Conservation (phyloP, 2,329 filamentous ascomycete genomes). For the Venturia nashicola region DNA sequence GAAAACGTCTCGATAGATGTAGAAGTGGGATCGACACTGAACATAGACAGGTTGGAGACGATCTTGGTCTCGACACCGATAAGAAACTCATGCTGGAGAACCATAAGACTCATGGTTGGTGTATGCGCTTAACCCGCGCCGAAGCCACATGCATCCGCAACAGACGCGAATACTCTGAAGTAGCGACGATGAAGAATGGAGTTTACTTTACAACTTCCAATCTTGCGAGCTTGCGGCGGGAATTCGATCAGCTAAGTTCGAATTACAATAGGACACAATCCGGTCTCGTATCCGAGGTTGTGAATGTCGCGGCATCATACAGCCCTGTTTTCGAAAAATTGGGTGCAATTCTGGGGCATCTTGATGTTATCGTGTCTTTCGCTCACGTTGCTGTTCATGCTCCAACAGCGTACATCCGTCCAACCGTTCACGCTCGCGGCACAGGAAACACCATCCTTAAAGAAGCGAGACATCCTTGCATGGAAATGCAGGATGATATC, state of each 20-base stretch:
- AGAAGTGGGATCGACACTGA: slow-evolving; percentile 73
- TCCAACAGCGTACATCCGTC: slow-evolving; percentile 80
- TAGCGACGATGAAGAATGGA: slow-evolving; percentile 96
- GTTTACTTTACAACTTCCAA: slow-evolving; percentile 91
- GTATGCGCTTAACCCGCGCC: slow-evolving; percentile 79
- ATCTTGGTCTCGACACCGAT: slow-evolving; percentile 83
- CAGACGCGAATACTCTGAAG: slow-evolving; percentile 81
- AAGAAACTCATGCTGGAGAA: slow-evolving; percentile 98
- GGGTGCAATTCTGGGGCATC: slow-evolving; percentile 76
- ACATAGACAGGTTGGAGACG: slow-evolving; percentile 61
- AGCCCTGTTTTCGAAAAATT: slow-evolving; percentile 84
- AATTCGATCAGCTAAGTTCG: slow-evolving; percentile 86
- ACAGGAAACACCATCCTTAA: slow-evolving; percentile 80
- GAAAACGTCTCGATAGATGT: slow-evolving; percentile 78
- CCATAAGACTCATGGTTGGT: slow-evolving; percentile 92
- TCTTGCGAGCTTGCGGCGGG: slow-evolving; percentile 68
- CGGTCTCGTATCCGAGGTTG: slow-evolving; percentile 83
- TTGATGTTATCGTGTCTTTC: slow-evolving; percentile 90
- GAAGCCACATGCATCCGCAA: slow-evolving; percentile 86
- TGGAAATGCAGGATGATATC: slow-evolving; percentile 98
- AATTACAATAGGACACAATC: slow-evolving; percentile 93
- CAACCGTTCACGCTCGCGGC: slow-evolving; percentile 79
- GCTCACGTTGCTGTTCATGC: slow-evolving; percentile 90
- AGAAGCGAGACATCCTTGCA: slow-evolving; percentile 89
- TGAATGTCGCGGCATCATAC: slow-evolving; percentile 87